Evolutionary conservation across 2,329 filamentous ascomycete species (phyloP), one percentile per base, ranked within the genome.

Genomic region (Colletotrichum lupini): DNA sequence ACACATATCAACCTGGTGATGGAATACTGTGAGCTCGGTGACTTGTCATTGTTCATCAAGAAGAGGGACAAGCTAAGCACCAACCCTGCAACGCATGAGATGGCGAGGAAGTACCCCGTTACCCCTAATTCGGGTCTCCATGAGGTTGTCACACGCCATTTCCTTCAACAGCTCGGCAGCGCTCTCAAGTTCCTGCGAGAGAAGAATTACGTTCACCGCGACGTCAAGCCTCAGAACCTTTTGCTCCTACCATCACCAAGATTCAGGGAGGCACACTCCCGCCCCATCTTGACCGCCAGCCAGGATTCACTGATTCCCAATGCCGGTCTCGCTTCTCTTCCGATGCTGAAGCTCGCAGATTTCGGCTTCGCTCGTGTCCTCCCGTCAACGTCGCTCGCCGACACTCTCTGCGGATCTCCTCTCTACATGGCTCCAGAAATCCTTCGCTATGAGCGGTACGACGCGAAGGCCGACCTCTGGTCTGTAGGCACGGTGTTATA

Each of bases 371-470:
- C 97, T 68, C 92, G 97, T 68, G 95, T 97, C 68, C 86, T 99
- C 61, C 96, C 97, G 2, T 92, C 94, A 8, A 97, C 96, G 0
- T 96, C 95, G 5, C 88, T 99, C 75, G 97, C 97, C 12, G 97
- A 99, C 82, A 99, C 97, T 0, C 90, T 99, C 0, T 99, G 97
- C 82, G 97, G 97, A 22, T 98, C 97, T 14, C 97, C 97, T 11
- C 87, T 99, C 30, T 99, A 99, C 85, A 99, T 99, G 97, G 97
- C 97, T 0, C 97, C 97, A 4, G 97, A 99, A 84, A 99, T 99
- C 76, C 87, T 99, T 75, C 92, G 95, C 73, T 99, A 98, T 79
- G 95, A 99, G 82, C 96, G 96, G 79, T 99, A 99, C 82, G 96
- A 98, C 84, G 95, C 96, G 75, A 97, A 97, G 83, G 96, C 95